phyloP scores from a whole-genome alignment of 768 basidiomycete genomes.

The Leucosporidium creatinivorum region DNA sequence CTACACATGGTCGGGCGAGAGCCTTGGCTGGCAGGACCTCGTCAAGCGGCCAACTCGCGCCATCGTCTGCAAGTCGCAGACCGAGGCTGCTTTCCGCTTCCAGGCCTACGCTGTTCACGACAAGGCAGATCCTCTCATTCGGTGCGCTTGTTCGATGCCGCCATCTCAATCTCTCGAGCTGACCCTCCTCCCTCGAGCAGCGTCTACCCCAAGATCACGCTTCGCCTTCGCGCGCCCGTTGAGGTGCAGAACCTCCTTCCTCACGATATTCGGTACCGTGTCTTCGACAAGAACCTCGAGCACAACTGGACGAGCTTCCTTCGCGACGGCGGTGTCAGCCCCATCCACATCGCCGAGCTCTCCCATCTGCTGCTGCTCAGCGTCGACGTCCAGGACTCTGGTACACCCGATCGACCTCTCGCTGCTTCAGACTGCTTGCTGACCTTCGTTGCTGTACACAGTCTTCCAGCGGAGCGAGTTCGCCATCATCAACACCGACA shows the following conservation, averaged over 20 bases:
- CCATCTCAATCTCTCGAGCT: neutral
- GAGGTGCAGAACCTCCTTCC: conserved; percentile 94
- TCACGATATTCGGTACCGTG: conserved; percentile 88
- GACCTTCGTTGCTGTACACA: conserved; percentile 38
- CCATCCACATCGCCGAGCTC: conserved; percentile 89
- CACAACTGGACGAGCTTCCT: conserved; percentile 93
- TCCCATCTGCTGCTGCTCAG: conserved; percentile 82
- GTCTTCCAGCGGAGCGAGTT: conserved; percentile 92
- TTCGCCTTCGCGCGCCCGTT: conserved; percentile 83
- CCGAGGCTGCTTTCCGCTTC: conserved; percentile 87
- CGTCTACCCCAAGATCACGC: conserved; percentile 71
- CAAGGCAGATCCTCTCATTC: conserved; percentile 49
- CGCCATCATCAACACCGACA: conserved; percentile 92
- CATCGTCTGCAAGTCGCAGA: conserved; percentile 72
- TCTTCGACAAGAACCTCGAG: conserved; percentile 89
- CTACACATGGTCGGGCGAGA: conserved; percentile 81
- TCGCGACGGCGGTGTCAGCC: conserved; percentile 87
- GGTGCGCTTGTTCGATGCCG: conserved; percentile 45
- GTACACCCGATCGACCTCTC: conserved; percentile 45
- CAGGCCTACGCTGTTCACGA: conserved; percentile 84
- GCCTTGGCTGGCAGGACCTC: conserved; percentile 78
- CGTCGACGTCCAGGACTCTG: conserved; percentile 77
- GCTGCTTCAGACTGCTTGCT: no score
- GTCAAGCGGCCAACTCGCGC: conserved; percentile 60
- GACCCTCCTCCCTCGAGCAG: conserved; percentile 44